phyloP scores from a whole-genome alignment of 805 yeast genomes.

The Torulaspora franciscae region DNA sequence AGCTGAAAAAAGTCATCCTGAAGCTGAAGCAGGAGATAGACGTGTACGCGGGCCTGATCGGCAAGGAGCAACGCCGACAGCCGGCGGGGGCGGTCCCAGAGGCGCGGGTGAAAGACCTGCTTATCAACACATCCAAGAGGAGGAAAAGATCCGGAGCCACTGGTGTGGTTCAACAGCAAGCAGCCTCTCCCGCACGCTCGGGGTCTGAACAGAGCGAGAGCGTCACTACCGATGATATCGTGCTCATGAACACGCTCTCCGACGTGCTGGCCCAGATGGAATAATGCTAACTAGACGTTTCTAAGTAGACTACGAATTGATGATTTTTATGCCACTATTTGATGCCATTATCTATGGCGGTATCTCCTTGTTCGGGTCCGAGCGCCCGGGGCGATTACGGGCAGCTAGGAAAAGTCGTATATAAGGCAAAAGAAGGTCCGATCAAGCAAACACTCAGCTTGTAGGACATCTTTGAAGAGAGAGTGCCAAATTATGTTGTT shows the following conservation, averaged over 20 bases:
- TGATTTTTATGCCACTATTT: background rate
- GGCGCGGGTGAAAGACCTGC: slow-evolving; percentile 17
- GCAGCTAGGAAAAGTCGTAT: background rate
- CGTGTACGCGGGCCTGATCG: slow-evolving; percentile 19
- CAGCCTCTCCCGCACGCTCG: background rate
- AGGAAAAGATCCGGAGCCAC: slow-evolving; percentile 12
- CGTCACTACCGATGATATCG: slow-evolving; percentile 22
- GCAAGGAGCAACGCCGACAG: slow-evolving; percentile 4
- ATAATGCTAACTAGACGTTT: background rate
- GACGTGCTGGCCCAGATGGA: slow-evolving; percentile 27
- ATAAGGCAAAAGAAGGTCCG: background rate
- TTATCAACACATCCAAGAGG: slow-evolving; percentile 19
- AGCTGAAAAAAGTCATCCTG: slow-evolving; percentile 24
- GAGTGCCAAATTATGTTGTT: slow-evolving; percentile 13
- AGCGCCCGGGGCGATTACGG: slow-evolving; percentile 1
- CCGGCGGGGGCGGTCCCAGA: slow-evolving; percentile 4
- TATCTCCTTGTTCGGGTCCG: slow-evolving; percentile 8
- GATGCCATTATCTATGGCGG: background rate
- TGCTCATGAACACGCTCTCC: slow-evolving; percentile 24
- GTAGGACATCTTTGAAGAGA: background rate
- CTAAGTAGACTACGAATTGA: slow-evolving; percentile 1
- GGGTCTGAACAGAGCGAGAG: background rate
- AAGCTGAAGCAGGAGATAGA: slow-evolving; percentile 25
- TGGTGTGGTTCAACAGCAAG: background rate
- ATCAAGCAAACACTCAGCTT: background rate